Evolutionary conservation across 2,329 filamentous ascomycete genomes (phyloP), one percentile per base, ranked within the genome.

Genomic region (Rutstroemia sp.): DNA sequence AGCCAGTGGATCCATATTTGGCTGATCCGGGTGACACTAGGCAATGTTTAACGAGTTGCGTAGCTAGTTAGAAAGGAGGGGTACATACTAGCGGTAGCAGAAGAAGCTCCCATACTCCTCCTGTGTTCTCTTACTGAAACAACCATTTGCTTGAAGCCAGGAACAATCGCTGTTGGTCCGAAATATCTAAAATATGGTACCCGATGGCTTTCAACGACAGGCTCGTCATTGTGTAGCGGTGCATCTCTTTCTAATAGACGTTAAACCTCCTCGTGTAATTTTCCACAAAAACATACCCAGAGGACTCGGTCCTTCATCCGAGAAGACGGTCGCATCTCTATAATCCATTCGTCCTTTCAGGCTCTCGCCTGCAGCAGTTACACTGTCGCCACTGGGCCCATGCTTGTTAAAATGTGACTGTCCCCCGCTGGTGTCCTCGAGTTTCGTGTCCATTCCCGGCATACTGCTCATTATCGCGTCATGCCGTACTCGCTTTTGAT

Each of bases 141-240:
- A 25, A 95, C 88, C 89, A 95, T 95, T 70, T 95, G 89, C 71
- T 95, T 95, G 73, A 91, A 95, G 21, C 90, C 90, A 1, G 90
- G 90, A 52, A 94, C 89, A 66, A 95, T 95, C 60, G 90, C 91
- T 1, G 91, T 95, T 0, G 89, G 89, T 0, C 90, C 91, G 68
- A 95, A 94, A 71, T 94, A 95, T 58, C 91, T 79, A 65, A 95
- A 95, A 69, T 94, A 96, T 0, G 90, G 90, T 61, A 95, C 88
- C 54, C 86, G 80, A 66, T 87, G 76, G 37, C 80, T 76, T 68
- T 80, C 76, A 30, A 74, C 70, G 3, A 54, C 47, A 10, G 23
- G 37, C 2, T n/a, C 39, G 8, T 54, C 52, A 27, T 17, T 41
- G 37, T 39, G 52, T 7, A 49, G 30, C 10, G 52, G 12, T 42